Evolutionary conservation across 225 moss, liverwort and hornwort species (phyloP).

Genomic region (Sphagnum contortum): DNA sequence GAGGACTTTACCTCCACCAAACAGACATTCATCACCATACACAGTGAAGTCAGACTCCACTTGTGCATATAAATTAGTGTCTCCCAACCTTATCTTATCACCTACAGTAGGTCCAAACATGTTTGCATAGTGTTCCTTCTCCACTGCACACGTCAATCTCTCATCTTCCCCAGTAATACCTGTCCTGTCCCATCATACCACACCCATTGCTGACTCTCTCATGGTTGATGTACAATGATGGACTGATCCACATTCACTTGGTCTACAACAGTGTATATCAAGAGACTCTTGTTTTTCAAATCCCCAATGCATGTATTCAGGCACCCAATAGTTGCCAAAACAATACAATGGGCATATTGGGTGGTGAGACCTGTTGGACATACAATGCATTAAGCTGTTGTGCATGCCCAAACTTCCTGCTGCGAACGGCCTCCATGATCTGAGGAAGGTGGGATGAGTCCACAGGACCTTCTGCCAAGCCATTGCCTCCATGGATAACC

Average conservation of each 20-base stretch:
- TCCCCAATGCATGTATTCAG: too few relatives aligned
- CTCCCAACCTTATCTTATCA: constrained; percentile 77
- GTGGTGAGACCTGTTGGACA: constrained; percentile 3
- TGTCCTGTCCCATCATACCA: constrained; percentile 24
- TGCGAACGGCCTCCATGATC: constrained; percentile 50
- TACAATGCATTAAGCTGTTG: constrained; percentile 54
- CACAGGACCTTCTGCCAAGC: constrained; percentile 62
- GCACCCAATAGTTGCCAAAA: too few relatives aligned
- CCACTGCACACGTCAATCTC: constrained; percentile 23
- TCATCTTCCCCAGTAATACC: constrained; percentile 39
- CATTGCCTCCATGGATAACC: constrained; percentile 83
- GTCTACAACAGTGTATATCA: too few relatives aligned
- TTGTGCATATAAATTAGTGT: constrained; percentile 55
- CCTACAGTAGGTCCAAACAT: constrained; percentile 69
- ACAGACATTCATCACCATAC: constrained; percentile 88
- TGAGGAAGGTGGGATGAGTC: constrained; percentile 51
- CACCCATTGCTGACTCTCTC: not conserved
- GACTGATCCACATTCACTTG: not conserved
- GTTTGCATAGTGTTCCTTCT: constrained; percentile 50
- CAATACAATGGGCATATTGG: too few relatives aligned
- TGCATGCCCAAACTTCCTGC: constrained; percentile 53
- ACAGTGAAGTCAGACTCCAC: constrained; percentile 64
- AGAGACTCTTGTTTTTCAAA: too few relatives aligned
- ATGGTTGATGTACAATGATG: not conserved
- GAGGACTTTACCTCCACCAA: constrained; percentile 88